Percentiles rank a stretch among this genome's conserved stretches.
phyloP scores from a whole-genome alignment of 1,139 yeast species.

The Taphrina flavorubra region DNA sequence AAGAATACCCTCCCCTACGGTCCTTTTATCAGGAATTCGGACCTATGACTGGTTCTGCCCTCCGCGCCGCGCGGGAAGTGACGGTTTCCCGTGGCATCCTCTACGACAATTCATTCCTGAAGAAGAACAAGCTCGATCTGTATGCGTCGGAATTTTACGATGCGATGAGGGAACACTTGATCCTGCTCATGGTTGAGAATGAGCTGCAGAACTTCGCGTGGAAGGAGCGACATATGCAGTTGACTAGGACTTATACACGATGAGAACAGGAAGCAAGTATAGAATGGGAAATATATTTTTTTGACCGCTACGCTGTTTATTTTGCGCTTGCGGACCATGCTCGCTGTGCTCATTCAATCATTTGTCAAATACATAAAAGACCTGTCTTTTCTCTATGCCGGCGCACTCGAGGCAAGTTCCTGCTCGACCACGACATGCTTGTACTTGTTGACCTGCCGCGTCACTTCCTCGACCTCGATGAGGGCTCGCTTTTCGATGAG shows the following conservation, averaged over 20 bases:
- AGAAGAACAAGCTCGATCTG: slow-evolving; percentile 16
- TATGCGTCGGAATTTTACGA: slow-evolving; percentile 21
- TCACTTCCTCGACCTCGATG: slow-evolving; percentile 24
- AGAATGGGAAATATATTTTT: not conserved
- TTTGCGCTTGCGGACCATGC: slow-evolving; percentile 4
- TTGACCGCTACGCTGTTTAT: not conserved
- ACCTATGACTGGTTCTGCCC: slow-evolving; percentile 28
- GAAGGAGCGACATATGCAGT: slow-evolving; percentile 2
- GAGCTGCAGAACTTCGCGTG: slow-evolving; percentile 13
- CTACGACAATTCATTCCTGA: slow-evolving; percentile 25
- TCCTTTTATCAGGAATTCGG: slow-evolving; percentile 23
- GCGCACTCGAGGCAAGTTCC: not conserved
- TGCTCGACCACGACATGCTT: slow-evolving; percentile 24
- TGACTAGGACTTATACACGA: not conserved
- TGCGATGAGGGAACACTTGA: slow-evolving; percentile 30
- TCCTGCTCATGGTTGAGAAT: slow-evolving; percentile 13
- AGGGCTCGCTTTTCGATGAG: slow-evolving; percentile 36
- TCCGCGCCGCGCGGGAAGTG: slow-evolving; percentile 37
- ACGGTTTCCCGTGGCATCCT: slow-evolving; percentile 16
- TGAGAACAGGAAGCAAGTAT: not conserved
- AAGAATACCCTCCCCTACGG: slow-evolving; percentile 25
- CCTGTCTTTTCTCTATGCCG: not conserved
- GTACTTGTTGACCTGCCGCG: slow-evolving; percentile 20
- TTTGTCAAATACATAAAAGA: slow-evolving; percentile 21
- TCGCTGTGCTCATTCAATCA: slow-evolving; percentile 17